These are phyloP conservation scores for Biscutella auriculata DNA, from an alignment of 441 rosid species.

Conservation along the genomic window DNA sequence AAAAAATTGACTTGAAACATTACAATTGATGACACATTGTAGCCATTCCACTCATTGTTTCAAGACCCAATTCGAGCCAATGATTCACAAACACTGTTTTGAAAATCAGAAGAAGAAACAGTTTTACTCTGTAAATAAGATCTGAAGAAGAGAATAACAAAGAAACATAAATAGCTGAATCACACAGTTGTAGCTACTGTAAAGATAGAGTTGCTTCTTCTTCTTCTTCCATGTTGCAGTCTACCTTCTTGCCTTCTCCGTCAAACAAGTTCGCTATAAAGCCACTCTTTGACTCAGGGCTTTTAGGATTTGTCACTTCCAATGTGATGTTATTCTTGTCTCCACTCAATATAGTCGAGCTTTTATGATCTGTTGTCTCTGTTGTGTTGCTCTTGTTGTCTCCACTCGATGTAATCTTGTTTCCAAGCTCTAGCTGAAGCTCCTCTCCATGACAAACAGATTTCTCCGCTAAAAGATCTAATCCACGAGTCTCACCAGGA, in stretches of 20 bases:
- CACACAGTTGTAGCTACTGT: background rate
- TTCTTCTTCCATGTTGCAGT: slow-evolving; percentile 2
- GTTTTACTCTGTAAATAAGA: background rate
- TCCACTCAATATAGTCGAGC: too few species aligned
- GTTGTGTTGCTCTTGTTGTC: background rate
- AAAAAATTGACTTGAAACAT: too few species aligned
- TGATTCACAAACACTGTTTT: background rate
- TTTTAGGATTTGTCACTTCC: slow-evolving; percentile 4
- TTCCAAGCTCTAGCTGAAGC: slow-evolving; percentile 26
- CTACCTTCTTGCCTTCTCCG: slow-evolving; percentile 10
- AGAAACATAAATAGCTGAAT: background rate
- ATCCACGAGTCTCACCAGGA: slow-evolving; percentile 20
- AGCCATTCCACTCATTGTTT: too few species aligned
- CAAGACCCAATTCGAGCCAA: too few species aligned
- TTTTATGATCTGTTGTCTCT: too few species aligned
- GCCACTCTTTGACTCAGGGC: slow-evolving; percentile 15
- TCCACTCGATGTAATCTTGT: slow-evolving; percentile 16
- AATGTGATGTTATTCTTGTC: background rate
- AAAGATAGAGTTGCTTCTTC: slow-evolving; percentile 5
- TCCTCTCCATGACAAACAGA: slow-evolving; percentile 17
- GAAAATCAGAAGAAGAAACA: background rate
- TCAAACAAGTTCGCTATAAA: slow-evolving; percentile 18
- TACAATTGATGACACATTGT: too few species aligned
- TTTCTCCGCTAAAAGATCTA: slow-evolving; percentile 18
- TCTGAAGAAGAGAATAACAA: background rate